Conservation (phyloP, 257 asterid species). For the Scutellaria galericulata region DNA sequence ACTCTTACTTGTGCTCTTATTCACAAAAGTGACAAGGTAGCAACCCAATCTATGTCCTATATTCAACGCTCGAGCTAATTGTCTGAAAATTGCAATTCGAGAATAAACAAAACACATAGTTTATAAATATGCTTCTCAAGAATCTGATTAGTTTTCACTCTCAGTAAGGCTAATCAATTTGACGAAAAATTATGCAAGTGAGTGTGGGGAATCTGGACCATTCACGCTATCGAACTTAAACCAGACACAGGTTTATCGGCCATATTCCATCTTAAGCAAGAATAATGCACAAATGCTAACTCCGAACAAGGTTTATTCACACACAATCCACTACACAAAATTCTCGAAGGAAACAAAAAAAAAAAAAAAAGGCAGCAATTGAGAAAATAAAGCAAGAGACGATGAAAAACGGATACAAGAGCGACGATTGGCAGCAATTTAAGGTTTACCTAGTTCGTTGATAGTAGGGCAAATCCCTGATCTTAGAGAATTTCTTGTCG, state of each 20-base stretch:
- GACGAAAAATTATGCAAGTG: neutral
- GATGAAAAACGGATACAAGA: neutral
- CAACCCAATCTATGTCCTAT: neutral
- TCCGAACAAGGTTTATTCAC: neutral
- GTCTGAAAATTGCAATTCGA: neutral
- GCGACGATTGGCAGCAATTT: neutral
- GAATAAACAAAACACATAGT: neutral
- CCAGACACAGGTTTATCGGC: constrained; percentile 13
- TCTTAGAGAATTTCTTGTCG: constrained; percentile 94
- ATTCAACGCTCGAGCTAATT: constrained; percentile 2
- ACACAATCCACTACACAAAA: neutral
- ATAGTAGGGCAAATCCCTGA: constrained; percentile 91
- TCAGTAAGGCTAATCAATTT: neutral
- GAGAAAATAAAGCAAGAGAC: constrained; percentile 6
- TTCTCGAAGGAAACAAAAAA: neutral
- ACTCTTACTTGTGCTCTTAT: neutral
- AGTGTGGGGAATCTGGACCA: neutral
- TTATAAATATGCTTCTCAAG: constrained; percentile 8
- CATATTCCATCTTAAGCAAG: constrained; percentile 3
- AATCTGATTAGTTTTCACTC: neutral
- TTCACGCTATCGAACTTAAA: constrained; percentile 25
- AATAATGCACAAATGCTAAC: constrained; percentile 24
- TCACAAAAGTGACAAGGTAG: constrained; percentile 16
- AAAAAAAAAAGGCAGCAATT: too few relatives aligned
- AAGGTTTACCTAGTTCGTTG: constrained; percentile 74